Percentiles rank a stretch among this genome's conserved stretches.
These are phyloP conservation scores for Colletotrichum chlorophyti DNA, from an alignment of 2,329 filamentous ascomycete species.

Conservation along the genomic window DNA sequence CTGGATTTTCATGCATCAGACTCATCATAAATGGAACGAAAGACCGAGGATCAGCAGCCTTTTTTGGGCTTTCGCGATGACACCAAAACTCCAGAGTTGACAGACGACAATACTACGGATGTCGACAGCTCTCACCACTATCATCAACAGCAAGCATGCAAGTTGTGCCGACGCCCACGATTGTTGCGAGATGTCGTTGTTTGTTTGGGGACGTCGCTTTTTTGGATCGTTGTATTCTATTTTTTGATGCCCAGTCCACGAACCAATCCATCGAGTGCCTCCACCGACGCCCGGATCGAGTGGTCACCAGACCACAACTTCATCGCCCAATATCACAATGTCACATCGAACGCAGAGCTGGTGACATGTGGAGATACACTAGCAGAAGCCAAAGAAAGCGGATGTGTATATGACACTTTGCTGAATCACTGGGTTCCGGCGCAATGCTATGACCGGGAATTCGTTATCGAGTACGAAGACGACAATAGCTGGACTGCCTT, in stretches of 20 bases:
- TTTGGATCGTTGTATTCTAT: constrained; percentile 31
- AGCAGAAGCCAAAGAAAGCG: constrained; percentile 22
- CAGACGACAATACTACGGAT: neutral
- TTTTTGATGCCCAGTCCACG: constrained; percentile 1
- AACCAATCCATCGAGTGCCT: neutral
- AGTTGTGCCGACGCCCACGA: neutral
- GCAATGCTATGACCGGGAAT: constrained; percentile 32
- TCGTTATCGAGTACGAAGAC: constrained; percentile 34
- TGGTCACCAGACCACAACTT: too few relatives aligned
- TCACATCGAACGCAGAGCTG: constrained; percentile 29
- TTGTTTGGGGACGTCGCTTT: constrained; percentile 28
- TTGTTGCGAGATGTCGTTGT: constrained; percentile 6
- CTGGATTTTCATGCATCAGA: too few relatives aligned
- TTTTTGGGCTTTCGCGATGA: constrained; percentile 20
- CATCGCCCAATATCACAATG: constrained; percentile 25
- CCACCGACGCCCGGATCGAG: neutral
- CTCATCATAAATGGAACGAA: neutral
- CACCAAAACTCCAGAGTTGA: neutral
- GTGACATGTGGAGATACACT: constrained; percentile 32
- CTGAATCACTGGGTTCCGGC: constrained; percentile 35
- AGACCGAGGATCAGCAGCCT: constrained; percentile 15
- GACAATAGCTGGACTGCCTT: constrained; percentile 34
- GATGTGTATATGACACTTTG: constrained; percentile 35
- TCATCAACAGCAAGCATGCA: neutral
- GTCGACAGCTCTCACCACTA: neutral